These are phyloP conservation scores for Erucastrum elatum DNA, from an alignment of 345 rosid genomes.

Conservation along the genomic window DNA sequence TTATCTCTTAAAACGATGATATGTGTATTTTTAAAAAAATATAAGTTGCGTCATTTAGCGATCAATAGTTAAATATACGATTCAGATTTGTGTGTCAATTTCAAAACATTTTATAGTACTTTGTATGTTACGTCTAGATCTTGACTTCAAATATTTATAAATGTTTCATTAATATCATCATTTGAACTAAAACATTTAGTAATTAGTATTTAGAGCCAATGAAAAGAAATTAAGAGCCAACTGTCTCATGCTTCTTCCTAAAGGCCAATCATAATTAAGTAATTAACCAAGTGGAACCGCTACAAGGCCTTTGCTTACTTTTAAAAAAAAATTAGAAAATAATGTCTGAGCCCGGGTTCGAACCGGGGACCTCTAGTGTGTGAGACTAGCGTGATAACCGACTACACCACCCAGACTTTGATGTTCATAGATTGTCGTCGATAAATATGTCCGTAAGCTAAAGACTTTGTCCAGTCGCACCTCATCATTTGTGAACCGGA, in stretches of 20 bases:
- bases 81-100: background rate
- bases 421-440: background rate
- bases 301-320: background rate
- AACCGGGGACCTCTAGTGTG: slow-evolving; percentile 81
- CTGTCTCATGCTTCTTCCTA: slow-evolving; percentile 2
- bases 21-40: too few species aligned
- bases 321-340: background rate
- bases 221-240: background rate
- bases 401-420: slow-evolving; percentile 43
- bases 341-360: slow-evolving; percentile 71
- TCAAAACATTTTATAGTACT: background rate
- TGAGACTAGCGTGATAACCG: slow-evolving; percentile 84
- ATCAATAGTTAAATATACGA: background rate
- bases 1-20: too few species aligned
- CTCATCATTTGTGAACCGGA: slow-evolving; percentile 1
- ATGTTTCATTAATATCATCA: background rate
- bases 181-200: background rate
- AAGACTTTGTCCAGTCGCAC: background rate
- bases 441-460: background rate
- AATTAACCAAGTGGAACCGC: background rate
- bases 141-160: background rate
- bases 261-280: background rate
- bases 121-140: background rate
- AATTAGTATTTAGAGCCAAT: background rate
- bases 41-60: background rate